phyloP scores from a whole-genome alignment of 2,329 filamentous ascomycete species.

The Colletotrichum sp. region DNA sequence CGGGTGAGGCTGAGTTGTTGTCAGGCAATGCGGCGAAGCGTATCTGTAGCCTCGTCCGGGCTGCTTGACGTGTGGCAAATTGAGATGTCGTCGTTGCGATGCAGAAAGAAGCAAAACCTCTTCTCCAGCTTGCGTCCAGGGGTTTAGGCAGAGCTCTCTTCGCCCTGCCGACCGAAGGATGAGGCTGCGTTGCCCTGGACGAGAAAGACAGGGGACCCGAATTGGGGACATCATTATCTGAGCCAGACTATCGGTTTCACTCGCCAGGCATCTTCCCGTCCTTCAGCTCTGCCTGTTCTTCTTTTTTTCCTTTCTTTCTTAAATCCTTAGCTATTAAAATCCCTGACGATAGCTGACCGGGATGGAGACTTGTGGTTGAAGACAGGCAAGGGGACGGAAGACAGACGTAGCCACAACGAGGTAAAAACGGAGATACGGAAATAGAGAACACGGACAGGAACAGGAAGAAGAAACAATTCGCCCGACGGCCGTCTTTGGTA shows the following conservation, averaged over 20 bases:
- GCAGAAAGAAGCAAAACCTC: background rate
- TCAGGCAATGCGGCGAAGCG: background rate
- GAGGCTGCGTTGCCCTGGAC: background rate
- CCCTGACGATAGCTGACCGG: background rate
- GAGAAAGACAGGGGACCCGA: background rate
- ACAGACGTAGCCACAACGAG: background rate
- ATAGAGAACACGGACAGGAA: background rate
- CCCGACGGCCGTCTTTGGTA: background rate
- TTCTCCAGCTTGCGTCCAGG: background rate
- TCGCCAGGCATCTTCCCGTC: background rate
- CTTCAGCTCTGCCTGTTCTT: background rate
- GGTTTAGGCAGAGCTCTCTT: background rate
- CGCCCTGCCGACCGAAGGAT: background rate
- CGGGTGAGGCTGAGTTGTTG: background rate
- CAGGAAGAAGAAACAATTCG: background rate
- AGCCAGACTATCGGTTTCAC: conserved; percentile 8
- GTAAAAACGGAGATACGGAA: background rate
- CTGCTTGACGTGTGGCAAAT: conserved; percentile 14
- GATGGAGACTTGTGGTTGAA: background rate
- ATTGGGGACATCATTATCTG: background rate
- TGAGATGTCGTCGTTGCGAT: background rate
- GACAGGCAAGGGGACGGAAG: background rate
- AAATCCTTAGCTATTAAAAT: background rate
- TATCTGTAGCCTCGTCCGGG: background rate
- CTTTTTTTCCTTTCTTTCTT: background rate